Evolutionary conservation across 1,284 basidiomycete genomes (phyloP), one percentile per base, ranked within the genome.

Genomic region (Ganoderma resinaceum): DNA sequence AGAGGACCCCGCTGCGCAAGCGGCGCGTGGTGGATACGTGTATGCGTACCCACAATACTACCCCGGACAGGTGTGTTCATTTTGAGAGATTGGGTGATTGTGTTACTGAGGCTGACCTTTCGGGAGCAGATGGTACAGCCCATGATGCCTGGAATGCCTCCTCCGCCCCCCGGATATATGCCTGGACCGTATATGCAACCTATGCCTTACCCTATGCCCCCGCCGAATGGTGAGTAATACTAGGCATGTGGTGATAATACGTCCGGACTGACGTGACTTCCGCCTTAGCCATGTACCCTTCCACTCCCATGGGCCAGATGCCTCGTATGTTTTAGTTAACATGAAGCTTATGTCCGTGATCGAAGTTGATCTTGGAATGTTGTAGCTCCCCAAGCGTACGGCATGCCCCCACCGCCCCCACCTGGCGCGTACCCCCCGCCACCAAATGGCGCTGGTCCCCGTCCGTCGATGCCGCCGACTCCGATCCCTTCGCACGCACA

Each of bases 401-500:
- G 58, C 77, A 92, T 93, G 89, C 87, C 80, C 55, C 82, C 82
- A 62, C 89, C 75, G 29, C 76, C 88, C 46, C 89, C 87, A 3
- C 90, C 90, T 65, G 90, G 87, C 64, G 82, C 88, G 61, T 92
- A 91, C 75, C 90, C 91, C 37, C 88, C 89, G 2, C 91, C 89
- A 59, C 91, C 92, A 31, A 93, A 92, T 74, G 90, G 90, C 60
- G 87, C 85, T 58, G 91, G 86, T 33, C 91, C 89, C 38, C 86
- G 93, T 73, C 91, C 91, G 37, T 93, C 93, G 31, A 93, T 94
- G 91, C 93, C 93, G 26, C 92, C 93, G 12, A 94, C 93, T 14
- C 93, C 93, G 4, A 93, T 94, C 70, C 93, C 92, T 7, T 85
- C 90, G 42, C 93, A 94, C 76, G 90, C 93, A 29, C 93, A 95